Percentiles rank a stretch among this genome's conserved stretches.
Conservation (phyloP, 164 flowering plant species). For the Macadamia integrifolia region DNA sequence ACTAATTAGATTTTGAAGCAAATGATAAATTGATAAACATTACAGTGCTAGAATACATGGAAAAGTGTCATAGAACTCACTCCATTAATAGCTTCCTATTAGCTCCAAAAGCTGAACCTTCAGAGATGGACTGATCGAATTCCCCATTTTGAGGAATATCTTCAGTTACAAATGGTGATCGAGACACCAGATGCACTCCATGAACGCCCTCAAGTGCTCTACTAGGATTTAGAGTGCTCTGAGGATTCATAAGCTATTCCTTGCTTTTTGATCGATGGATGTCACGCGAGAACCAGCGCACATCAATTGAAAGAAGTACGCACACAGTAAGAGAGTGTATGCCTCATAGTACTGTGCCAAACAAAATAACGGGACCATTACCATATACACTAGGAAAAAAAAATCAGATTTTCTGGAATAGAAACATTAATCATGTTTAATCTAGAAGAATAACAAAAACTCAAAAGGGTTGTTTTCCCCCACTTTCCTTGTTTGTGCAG, state of each 20-base stretch:
- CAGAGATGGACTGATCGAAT: constrained; percentile 16
- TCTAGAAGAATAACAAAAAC: neutral
- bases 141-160: constrained; percentile 42
- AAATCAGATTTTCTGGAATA: neutral
- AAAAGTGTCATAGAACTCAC: constrained; percentile 35
- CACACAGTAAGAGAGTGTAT: constrained; percentile 5
- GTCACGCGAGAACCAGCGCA: constrained; percentile 1
- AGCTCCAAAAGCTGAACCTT: constrained; percentile 23
- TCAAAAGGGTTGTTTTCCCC: no score
- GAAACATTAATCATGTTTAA: neutral
- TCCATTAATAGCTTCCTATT: constrained; percentile 42
- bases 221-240: constrained; percentile 26
- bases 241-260: constrained; percentile 39
- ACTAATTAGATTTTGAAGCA: neutral
- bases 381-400: neutral
- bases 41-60: neutral
- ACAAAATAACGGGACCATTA: neutral
- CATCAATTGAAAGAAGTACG: constrained; percentile 1
- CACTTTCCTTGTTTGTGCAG: no score
- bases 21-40: neutral
- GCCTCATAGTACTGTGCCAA: constrained; percentile 4
- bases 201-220: constrained; percentile 62
- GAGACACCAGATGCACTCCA: constrained; percentile 66
- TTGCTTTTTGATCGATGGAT: constrained; percentile 7
- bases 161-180: constrained; percentile 49